Conservation (phyloP, 805 yeast species). For the Candida boleticola region DNA sequence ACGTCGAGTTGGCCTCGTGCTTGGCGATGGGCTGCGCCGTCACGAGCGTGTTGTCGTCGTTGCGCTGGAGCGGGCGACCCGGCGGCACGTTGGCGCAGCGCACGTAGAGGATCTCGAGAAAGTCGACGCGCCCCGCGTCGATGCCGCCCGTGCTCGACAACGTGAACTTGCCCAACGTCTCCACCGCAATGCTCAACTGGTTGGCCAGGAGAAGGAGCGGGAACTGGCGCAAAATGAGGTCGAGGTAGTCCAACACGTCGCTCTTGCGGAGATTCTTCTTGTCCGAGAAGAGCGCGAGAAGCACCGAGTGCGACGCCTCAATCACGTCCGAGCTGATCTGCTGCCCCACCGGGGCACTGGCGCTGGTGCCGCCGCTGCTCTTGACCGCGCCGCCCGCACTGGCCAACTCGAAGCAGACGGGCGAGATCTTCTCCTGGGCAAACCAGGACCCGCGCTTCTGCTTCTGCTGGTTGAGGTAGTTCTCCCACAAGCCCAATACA, state of each 20-base stretch:
- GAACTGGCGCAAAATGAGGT: conserved; percentile 50
- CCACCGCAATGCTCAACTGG: conserved; percentile 59
- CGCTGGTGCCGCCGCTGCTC: conserved; percentile 15
- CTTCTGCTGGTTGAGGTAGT: conserved; percentile 33
- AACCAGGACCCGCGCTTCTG: conserved; percentile 15
- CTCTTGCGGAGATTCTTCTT: conserved; percentile 10
- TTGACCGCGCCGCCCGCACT: conserved; percentile 17
- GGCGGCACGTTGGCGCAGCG: conserved; percentile 37
- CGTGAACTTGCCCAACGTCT: conserved; percentile 47
- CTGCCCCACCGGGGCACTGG: conserved; percentile 15
- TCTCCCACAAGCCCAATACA: conserved; percentile 47
- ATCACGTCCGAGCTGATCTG: conserved; percentile 30
- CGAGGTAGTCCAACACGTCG: conserved; percentile 39
- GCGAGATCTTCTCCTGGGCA: conserved; percentile 22
- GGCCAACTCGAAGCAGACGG: conserved; percentile 33
- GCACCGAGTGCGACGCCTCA: conserved; percentile 66
- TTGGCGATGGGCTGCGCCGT: conserved; percentile 41
- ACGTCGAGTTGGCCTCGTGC: conserved; percentile 34
- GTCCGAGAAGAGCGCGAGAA: conserved; percentile 33
- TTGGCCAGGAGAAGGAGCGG: conserved; percentile 51
- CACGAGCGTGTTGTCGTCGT: conserved; percentile 14
- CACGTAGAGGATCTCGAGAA: conserved; percentile 42
- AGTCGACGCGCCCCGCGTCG: conserved; percentile 15
- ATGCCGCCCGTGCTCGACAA: conserved; percentile 15
- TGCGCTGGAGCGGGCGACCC: conserved; percentile 20